phyloP scores from a whole-genome alignment of 1,139 yeast genomes.

The Protomyces lactucae-debilis region DNA sequence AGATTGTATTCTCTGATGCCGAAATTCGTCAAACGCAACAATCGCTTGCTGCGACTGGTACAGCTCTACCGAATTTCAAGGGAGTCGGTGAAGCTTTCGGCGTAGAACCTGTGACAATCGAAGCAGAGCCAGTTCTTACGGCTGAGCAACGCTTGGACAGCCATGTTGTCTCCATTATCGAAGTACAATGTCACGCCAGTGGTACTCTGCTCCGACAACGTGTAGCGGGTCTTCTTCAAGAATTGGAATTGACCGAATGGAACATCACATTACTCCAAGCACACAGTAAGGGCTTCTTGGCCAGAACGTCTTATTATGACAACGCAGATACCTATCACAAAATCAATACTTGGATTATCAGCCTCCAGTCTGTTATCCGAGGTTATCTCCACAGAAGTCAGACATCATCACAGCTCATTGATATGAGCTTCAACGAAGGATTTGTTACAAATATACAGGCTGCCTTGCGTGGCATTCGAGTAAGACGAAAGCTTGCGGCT shows the following conservation, averaged over 20 bases:
- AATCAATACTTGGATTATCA: constrained; percentile 29
- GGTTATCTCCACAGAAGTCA: constrained; percentile 4
- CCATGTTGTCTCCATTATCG: constrained; percentile 30
- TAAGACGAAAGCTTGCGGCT: background rate
- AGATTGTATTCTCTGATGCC: constrained; percentile 56
- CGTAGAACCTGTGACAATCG: constrained; percentile 30
- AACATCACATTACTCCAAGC: constrained; percentile 39
- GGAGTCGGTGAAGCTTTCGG: constrained; percentile 42
- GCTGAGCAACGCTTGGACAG: constrained; percentile 38
- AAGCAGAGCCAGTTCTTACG: constrained; percentile 36
- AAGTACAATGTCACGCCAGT: constrained; percentile 42
- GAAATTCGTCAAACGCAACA: constrained; percentile 67
- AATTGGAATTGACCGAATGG: background rate
- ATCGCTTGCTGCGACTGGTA: constrained; percentile 50
- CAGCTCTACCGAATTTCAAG: constrained; percentile 44
- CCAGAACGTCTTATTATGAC: constrained; percentile 33
- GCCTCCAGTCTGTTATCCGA: constrained; percentile 44
- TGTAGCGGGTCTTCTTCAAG: background rate
- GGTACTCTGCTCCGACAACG: constrained; percentile 27
- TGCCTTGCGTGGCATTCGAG: background rate
- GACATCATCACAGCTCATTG: background rate
- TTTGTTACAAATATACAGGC: constrained; percentile 1
- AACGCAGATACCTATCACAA: constrained; percentile 26
- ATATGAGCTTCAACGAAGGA: background rate
- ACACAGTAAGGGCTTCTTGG: constrained; percentile 37